These are phyloP conservation scores for Penicillium bovifimosum DNA, from an alignment of 495 filamentous ascomycete genomes.

Conservation along the genomic window DNA sequence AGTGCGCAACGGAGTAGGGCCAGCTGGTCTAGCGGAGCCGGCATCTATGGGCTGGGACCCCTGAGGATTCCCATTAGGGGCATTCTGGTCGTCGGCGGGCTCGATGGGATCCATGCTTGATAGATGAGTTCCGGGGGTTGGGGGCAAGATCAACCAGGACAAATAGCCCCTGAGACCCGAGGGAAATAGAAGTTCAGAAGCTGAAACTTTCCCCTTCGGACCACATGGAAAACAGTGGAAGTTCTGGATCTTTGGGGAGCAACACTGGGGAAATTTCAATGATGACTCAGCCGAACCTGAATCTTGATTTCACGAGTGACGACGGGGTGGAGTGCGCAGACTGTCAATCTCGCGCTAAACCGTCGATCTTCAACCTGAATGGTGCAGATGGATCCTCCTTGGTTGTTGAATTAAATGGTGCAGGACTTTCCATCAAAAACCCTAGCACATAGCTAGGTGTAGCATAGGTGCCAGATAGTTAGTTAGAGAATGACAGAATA, in stretches of 20 bases:
- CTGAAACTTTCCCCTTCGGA: neutral
- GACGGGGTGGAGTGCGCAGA: neutral
- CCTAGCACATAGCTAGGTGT: too few species aligned
- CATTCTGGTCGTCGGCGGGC: constrained; percentile 22
- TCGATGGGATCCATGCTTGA: constrained; percentile 40
- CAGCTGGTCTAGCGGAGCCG: constrained; percentile 10
- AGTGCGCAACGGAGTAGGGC: constrained; percentile 6
- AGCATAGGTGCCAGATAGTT: too few species aligned
- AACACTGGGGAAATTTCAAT: neutral
- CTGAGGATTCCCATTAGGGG: constrained; percentile 3
- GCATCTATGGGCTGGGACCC: constrained; percentile 5
- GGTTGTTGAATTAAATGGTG: too few species aligned
- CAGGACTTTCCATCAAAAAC: too few species aligned
- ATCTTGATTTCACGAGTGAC: constrained; percentile 7
- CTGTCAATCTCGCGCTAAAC: constrained; percentile 1
- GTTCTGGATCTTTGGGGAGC: neutral
- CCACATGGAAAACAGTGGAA: neutral
- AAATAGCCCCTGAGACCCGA: neutral
- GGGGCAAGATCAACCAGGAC: neutral
- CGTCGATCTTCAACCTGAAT: neutral
- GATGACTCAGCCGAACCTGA: constrained; percentile 1
- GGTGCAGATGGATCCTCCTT: neutral
- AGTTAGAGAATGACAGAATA: too few species aligned
- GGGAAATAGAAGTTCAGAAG: neutral
- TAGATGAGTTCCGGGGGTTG: neutral